Evolutionary conservation across 2,329 filamentous ascomycete species (phyloP), one percentile per base, ranked within the genome.

Genomic region (Neopestalotiopsis clavispora): DNA sequence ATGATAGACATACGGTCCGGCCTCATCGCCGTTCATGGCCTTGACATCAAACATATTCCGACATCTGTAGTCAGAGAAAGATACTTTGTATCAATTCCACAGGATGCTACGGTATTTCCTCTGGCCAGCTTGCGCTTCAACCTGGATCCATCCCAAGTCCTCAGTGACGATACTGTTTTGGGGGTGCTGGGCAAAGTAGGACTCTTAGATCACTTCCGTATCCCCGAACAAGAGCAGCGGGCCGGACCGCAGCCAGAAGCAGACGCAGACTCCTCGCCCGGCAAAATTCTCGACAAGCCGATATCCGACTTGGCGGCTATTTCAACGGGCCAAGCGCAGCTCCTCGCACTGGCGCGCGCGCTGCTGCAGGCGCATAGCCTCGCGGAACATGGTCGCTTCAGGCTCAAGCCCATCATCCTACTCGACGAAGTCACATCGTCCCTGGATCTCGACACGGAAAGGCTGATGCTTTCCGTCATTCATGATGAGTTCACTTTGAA

Each of bases 371-470:
- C 66, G 7, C 59, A 71, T n/a, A 64, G 61, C 0, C 40, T 74
- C 10, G 52, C 32, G 3, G 57, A 40, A 30, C 5, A 28, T 13
- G 57, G 40, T 10, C 4, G 10, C 23, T 28, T 38, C 6, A 38
- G 23, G 6, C 38, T 38, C 4, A n/a, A 52, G 23, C 79, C 80
- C 0, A 72, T 82, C 10, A 68, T 80, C 1, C 72, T 80, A 0
- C 71, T 80, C 10, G 79, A 80, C 38, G 78, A 80, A 60, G 73
- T 73, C 6, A 80, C 76, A 0, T 75, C 76, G 0, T 78, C 75
- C 0, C 73, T 82, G 1, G 80, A 81, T 68, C n/a, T 69, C 0
- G 70, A 62, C 0, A 81, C 78, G 0, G 80, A 82, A 69, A 68
- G 74, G 0, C 68, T 68, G 1, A 77, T 82, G 14, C 73, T 78